phyloP scores from a whole-genome alignment of 305 asterid genomes.

The Fraxinus angustifolia region DNA sequence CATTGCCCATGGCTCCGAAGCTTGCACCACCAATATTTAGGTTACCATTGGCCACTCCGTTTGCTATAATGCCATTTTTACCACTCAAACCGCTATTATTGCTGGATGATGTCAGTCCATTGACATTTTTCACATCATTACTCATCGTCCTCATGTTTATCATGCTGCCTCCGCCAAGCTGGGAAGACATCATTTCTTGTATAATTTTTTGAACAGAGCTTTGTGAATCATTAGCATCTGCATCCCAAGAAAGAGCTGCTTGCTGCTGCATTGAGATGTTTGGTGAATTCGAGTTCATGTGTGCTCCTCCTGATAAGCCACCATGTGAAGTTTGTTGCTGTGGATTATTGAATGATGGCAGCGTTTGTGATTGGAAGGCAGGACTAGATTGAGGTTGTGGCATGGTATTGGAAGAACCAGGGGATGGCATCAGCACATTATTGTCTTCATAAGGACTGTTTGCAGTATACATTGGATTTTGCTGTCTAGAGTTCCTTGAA shows the following conservation, averaged over 20 bases:
- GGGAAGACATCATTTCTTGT: conserved; percentile 69
- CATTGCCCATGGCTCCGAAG: conserved; percentile 50
- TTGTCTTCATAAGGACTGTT: conserved; percentile 45
- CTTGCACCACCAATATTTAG: conserved; percentile 56
- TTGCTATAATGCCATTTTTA: conserved; percentile 44
- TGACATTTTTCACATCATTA: conserved; percentile 49
- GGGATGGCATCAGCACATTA: conserved; percentile 60
- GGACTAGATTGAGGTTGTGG: conserved; percentile 54
- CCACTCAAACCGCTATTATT: conserved; percentile 38
- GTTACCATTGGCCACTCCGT: conserved; percentile 48
- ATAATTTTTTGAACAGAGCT: conserved; percentile 71
- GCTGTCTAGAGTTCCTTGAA: conserved; percentile 64
- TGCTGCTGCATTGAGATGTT: conserved; percentile 55
- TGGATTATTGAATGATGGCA: conserved; percentile 53
- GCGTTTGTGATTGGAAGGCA: conserved; percentile 51
- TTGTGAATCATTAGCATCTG: conserved; percentile 60
- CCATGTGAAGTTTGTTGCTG: conserved; percentile 39
- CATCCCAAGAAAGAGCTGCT: conserved; percentile 44
- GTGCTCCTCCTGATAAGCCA: conserved; percentile 35
- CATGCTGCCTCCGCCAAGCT: conserved; percentile 48
- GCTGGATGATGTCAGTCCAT: conserved; percentile 40
- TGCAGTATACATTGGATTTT: conserved; percentile 36
- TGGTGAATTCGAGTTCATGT: conserved; percentile 48
- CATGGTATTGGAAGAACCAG: conserved; percentile 44
- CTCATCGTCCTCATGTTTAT: conserved; percentile 43